These are phyloP conservation scores for Saturnispora quitensis DNA, from an alignment of 805 yeast genomes.

Conservation along the genomic window DNA sequence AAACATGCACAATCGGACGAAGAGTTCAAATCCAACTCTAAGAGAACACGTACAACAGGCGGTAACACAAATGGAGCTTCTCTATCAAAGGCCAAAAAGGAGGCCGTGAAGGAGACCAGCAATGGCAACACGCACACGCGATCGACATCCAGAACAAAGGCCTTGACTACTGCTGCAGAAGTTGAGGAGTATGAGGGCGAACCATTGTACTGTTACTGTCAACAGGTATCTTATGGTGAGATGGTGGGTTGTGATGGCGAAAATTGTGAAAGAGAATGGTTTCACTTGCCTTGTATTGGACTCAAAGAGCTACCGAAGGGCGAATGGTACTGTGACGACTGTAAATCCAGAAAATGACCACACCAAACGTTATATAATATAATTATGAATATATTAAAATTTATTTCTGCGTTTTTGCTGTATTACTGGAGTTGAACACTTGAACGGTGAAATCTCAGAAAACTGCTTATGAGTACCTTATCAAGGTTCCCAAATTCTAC, in stretches of 20 bases:
- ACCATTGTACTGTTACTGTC: conserved; percentile 91
- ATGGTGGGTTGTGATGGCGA: conserved; percentile 99
- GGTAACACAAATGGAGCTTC: conserved; percentile 1
- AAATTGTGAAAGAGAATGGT: conserved; percentile 88
- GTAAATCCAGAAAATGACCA: conserved; percentile 27
- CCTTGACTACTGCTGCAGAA: conserved; percentile 10
- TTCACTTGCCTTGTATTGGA: conserved; percentile 89
- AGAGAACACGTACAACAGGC: conserved; percentile 6
- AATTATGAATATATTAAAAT: no score
- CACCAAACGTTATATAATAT: no score
- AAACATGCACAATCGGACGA: neutral
- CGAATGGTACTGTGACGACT: conserved; percentile 73
- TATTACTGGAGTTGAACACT: no score
- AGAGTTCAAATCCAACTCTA: neutral
- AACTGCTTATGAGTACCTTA: no score
- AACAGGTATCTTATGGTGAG: conserved; percentile 94
- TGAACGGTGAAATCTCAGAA: no score
- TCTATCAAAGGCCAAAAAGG: conserved; percentile 1
- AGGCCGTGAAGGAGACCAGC: neutral
- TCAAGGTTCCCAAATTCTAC: no score
- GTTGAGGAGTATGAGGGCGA: conserved; percentile 32
- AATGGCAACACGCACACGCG: neutral
- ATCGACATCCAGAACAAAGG: conserved; percentile 3
- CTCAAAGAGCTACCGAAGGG: conserved; percentile 79
- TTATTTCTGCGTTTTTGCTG: neutral